Conservation (phyloP, 192 early-diverging fungal species). For the Pilobolus umbonatus region DNA sequence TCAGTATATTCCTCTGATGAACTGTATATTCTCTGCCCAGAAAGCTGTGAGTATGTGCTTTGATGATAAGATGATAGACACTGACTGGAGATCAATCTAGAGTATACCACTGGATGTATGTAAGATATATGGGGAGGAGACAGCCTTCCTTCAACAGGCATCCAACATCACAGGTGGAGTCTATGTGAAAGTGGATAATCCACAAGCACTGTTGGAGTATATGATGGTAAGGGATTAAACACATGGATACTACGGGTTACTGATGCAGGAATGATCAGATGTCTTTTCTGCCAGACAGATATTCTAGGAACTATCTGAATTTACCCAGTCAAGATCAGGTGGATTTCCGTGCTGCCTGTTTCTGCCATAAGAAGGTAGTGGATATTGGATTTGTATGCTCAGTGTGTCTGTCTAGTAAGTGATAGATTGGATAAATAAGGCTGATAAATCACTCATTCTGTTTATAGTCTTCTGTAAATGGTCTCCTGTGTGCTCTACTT, state of each 20-base stretch:
- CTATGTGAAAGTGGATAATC: constrained; percentile 69
- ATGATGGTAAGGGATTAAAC: constrained; percentile 85
- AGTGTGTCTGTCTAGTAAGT: constrained; percentile 90
- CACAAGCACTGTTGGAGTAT: constrained; percentile 72
- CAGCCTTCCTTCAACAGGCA: constrained; percentile 92
- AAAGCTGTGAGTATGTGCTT: constrained; percentile 51
- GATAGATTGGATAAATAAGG: not conserved
- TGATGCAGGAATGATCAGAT: too few species aligned
- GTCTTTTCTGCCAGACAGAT: constrained; percentile 76
- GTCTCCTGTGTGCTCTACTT: constrained; percentile 74
- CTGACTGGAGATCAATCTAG: constrained; percentile 49
- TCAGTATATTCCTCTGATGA: constrained; percentile 97
- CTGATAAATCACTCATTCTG: not conserved
- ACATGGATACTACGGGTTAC: not conserved
- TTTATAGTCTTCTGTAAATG: constrained; percentile 59
- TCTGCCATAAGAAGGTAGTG: constrained; percentile 92
- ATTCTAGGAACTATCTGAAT: constrained; percentile 64
- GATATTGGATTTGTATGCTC: constrained; percentile 98
- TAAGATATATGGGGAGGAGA: constrained; percentile 70
- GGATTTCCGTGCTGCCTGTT: constrained; percentile 93
- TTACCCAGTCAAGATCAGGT: constrained; percentile 75
- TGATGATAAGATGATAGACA: not conserved
- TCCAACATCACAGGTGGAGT: constrained; percentile 83
- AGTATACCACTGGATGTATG: constrained; percentile 88
- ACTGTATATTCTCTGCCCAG: constrained; percentile 96